Percentiles rank a stretch among this genome's conserved stretches.
Conservation (phyloP, 108 stramenopile genomes). For the Nitzschia sp. region DNA sequence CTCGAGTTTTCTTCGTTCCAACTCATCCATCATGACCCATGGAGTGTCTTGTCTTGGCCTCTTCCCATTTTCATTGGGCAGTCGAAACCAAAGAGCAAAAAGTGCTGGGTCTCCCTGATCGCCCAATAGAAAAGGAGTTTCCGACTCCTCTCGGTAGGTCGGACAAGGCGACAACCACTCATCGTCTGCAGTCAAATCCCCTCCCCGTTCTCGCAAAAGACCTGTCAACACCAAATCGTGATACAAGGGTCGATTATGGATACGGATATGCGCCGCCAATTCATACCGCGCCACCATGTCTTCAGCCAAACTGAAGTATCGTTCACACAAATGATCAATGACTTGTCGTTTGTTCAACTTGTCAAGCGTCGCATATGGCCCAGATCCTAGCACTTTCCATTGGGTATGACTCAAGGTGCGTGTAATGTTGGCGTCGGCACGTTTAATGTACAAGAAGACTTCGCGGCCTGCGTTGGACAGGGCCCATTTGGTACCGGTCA, state of each 20-base stretch:
- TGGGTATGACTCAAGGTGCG: conserved; percentile 59
- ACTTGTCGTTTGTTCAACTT: conserved; percentile 48
- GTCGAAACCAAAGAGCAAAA: conserved; percentile 58
- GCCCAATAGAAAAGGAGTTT: conserved; percentile 36
- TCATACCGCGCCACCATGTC: conserved; percentile 59
- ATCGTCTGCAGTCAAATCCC: conserved; percentile 44
- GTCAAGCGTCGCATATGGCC: conserved; percentile 62
- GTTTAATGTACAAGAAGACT: conserved; percentile 50
- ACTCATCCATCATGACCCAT: conserved; percentile 43
- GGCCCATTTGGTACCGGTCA: conserved; percentile 55
- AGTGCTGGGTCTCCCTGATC: conserved; percentile 4
- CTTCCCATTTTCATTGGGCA: conserved; percentile 60
- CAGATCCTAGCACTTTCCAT: conserved; percentile 63
- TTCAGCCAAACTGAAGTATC: conserved; percentile 44
- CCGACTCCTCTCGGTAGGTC: conserved; percentile 37
- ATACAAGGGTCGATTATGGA: conserved; percentile 54
- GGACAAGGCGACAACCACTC: conserved; percentile 55
- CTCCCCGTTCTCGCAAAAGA: conserved; percentile 49
- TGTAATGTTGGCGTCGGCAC: conserved; percentile 59
- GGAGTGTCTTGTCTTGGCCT: conserved; percentile 48
- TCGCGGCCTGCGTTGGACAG: conserved; percentile 38
- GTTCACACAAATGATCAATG: conserved; percentile 64
- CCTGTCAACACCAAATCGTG: conserved; percentile 57
- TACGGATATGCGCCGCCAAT: conserved; percentile 55
- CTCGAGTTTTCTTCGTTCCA: conserved; percentile 45